Conservation (phyloP, 441 rosid genomes). For the Sinapis alba region DNA sequence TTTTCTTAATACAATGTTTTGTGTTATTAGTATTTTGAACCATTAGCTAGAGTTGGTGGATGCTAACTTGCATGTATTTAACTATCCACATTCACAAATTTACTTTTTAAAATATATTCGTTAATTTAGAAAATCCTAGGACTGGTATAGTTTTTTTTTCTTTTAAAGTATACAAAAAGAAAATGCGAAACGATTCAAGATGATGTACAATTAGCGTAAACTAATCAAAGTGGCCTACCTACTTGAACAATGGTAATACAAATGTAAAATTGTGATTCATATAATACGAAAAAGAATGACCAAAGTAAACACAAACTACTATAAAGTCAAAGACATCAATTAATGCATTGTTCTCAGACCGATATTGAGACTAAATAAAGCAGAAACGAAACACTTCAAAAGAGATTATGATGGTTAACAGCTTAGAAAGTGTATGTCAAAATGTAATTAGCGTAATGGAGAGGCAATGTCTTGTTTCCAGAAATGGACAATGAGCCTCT, state of each 20-base stretch:
- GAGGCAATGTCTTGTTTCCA: constrained; percentile 31
- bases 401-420: constrained; percentile 33
- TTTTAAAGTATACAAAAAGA: not conserved
- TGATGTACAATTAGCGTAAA: constrained; percentile 10
- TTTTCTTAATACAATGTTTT: not conserved
- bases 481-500: constrained; percentile 18
- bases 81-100: not conserved
- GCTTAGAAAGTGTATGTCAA: constrained; percentile 14
- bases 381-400: constrained; percentile 17
- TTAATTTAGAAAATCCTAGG: constrained; percentile 29
- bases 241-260: constrained; percentile 14
- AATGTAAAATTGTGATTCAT: not conserved
- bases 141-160: constrained; percentile 10
- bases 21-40: not conserved
- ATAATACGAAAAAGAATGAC: constrained; percentile 6
- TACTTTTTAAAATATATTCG: constrained; percentile 4
- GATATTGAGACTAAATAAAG: constrained; percentile 15
- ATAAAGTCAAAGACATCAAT: constrained; percentile 11
- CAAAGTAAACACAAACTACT: constrained; percentile 7
- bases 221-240: constrained; percentile 16
- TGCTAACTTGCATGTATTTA: constrained; percentile 32
- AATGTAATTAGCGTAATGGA: constrained; percentile 26
- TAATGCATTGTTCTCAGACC: not conserved
- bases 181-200: constrained; percentile 6
- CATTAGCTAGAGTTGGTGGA: constrained; percentile 20